Evolutionary conservation across 805 yeast genomes (phyloP), one percentile per base, ranked within the genome.

Genomic region (Kazachstania bromeliacearum): DNA sequence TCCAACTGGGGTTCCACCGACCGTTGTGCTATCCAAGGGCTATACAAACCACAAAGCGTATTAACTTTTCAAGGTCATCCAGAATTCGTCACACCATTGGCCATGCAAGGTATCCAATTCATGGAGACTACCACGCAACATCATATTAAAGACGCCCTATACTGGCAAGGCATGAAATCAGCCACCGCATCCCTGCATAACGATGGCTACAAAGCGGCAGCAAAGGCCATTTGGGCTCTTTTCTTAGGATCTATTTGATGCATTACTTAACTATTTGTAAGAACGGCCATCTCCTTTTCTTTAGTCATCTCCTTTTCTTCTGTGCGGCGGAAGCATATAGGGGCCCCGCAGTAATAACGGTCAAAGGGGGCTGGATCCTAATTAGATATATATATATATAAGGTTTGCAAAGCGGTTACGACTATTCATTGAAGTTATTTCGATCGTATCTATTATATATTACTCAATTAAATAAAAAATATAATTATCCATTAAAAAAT

Each of bases 61-160:
- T 57, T 87, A 16, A 73, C 92, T 0, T 71, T 85, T 46, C 96
- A 87, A 57, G 95, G 95, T 0, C 96, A 87, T 50, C 96, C 96
- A 0, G 96, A 87, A 54, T 87, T 83, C 50, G 51, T 61, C 18
- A 60, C 62, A 0, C 65, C 57, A 3, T 51, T 53, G 15, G 53
- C 57, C 2, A 28, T 29, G 17, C 37, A 39, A 23, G 47, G 51
- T n/a, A n/a, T n/a, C n/a, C n/a, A n/a, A 5, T 28, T 25, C 25
- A 32, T 35, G 18, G 19, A 24, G 31, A 27, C 20, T 8, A 15
- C 24, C n/a, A 9, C 8, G 7, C 13, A 31, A 3, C 31, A 15
- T 5, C n/a, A 19, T 13, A 15, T 14, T 10, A 34, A 16, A 20
- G n/a, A 14, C 12, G 5, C 23, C 7, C 31, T 2, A 8, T 4